These are phyloP conservation scores for Aspergillus felis DNA, from an alignment of 2,329 filamentous ascomycete genomes.

Conservation along the genomic window DNA sequence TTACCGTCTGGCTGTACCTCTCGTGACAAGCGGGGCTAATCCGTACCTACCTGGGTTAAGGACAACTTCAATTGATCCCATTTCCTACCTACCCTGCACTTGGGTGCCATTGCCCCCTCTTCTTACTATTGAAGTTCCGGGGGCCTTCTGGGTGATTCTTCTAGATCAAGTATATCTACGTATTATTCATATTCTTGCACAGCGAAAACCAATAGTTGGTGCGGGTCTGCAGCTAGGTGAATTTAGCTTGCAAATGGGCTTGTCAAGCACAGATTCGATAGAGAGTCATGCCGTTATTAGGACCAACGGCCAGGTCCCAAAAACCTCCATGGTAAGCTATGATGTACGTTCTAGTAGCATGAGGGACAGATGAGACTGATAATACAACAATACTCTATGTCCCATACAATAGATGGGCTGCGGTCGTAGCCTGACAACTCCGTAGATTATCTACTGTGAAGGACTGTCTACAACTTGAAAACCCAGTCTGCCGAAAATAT, in stretches of 20 bases:
- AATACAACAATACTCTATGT: no score
- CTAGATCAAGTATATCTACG: not conserved
- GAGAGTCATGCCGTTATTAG: not conserved
- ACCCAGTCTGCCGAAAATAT: not conserved
- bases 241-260: not conserved
- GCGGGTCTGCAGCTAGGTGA: conserved; percentile 1
- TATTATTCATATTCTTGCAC: not conserved
- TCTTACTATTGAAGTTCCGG: not conserved
- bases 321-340: no score
- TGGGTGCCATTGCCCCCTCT: not conserved
- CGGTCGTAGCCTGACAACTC: no score
- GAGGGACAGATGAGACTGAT: no score
- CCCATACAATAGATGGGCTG: no score
- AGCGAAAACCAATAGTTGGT: not conserved
- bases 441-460: not conserved
- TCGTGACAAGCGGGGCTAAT: not conserved
- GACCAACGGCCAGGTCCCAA: not conserved
- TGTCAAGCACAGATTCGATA: not conserved
- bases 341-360: no score
- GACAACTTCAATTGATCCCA: not conserved
- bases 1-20: not conserved
- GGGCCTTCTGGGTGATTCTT: not conserved
- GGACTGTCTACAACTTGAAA: not conserved
- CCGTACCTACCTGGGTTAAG: not conserved
- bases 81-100: not conserved